These are phyloP conservation scores for Przewalskia tangutica DNA, from an alignment of 257 asterid species.

Conservation along the genomic window DNA sequence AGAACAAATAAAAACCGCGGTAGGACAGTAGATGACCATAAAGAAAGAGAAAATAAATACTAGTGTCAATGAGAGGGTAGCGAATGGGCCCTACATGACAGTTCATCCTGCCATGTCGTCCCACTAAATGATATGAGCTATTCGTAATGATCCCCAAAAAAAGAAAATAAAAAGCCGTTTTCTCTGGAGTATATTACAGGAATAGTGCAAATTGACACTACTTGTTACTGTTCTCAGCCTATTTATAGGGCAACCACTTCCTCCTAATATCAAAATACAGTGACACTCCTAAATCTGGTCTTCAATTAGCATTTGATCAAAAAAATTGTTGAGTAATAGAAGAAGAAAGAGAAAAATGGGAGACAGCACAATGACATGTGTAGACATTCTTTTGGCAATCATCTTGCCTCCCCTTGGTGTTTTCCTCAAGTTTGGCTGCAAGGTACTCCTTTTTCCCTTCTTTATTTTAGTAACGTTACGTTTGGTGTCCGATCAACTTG, in stretches of 20 bases:
- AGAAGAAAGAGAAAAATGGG: constrained; percentile 19
- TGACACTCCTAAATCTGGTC: neutral
- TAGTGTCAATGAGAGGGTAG: neutral
- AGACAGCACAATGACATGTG: constrained; percentile 37
- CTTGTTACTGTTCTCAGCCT: neutral
- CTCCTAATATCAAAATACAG: neutral
- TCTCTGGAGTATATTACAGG: neutral
- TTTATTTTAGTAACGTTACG: neutral
- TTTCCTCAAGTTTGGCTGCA: constrained; percentile 68
- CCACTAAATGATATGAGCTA: neutral
- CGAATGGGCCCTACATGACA: neutral
- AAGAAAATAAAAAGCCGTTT: neutral
- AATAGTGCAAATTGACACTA: no score
- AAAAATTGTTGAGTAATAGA: neutral
- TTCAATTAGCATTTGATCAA: neutral
- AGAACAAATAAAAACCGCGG: no score
- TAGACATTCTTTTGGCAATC: constrained; percentile 65
- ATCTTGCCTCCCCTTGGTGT: constrained; percentile 91
- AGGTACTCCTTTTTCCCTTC: constrained; percentile 12
- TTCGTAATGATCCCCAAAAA: neutral
- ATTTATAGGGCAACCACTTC: neutral
- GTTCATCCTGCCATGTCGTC: constrained; percentile 5
- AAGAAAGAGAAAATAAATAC: no score
- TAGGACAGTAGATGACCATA: no score
- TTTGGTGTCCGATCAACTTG: neutral